Percentiles rank a stretch among this genome's conserved stretches.
These are phyloP conservation scores for Selaginella tamariscina DNA, from an alignment of 75 land plant species.

Conservation along the genomic window DNA sequence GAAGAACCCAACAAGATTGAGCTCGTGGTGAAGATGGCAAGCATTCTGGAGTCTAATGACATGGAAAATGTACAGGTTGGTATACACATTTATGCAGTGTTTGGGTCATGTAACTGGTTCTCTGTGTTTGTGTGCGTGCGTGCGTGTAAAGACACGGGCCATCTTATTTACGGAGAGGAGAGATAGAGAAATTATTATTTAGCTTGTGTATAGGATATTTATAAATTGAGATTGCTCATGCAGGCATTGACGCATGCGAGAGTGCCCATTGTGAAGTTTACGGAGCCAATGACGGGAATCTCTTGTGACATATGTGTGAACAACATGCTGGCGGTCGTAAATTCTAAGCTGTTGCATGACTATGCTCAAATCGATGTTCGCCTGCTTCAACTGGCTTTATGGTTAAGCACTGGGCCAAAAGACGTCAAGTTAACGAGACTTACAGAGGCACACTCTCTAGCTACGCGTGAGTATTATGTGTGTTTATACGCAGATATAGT, in stretches of 20 bases:
- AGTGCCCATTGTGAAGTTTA: constrained; percentile 93
- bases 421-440: constrained; percentile 90
- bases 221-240: constrained; percentile 1
- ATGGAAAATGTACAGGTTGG: constrained; percentile 87
- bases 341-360: constrained; percentile 86
- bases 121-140: background rate
- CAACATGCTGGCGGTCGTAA: constrained; percentile 87
- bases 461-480: constrained; percentile 70
- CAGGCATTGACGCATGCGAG: constrained; percentile 94
- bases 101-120: too few species aligned
- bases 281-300: constrained; percentile 79
- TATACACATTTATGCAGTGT: too few species aligned
- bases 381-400: constrained; percentile 80
- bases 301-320: constrained; percentile 96
- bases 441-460: constrained; percentile 97
- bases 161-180: too few species aligned
- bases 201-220: background rate
- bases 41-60: constrained; percentile 54
- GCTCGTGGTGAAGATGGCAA: constrained; percentile 65
- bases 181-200: too few species aligned
- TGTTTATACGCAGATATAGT: background rate
- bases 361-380: constrained; percentile 88
- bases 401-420: constrained; percentile 98
- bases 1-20: constrained; percentile 58
- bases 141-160: background rate